Base-by-base conservation (phyloP, 371 early-diverging fungal species). In the Dinochytrium kinnereticum region DNA sequence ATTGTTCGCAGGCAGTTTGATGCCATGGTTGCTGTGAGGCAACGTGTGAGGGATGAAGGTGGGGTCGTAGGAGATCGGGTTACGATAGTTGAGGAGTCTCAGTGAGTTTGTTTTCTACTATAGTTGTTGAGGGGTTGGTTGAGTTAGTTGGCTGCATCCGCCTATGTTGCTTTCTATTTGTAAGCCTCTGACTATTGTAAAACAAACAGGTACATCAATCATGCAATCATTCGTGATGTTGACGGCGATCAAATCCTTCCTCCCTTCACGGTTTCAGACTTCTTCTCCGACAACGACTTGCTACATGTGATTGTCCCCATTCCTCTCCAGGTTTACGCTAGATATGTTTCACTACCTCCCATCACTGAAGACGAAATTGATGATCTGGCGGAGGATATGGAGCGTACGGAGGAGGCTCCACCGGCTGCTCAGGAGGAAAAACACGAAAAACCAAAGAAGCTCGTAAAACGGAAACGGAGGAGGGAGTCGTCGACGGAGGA, bases 211-310 rank as follows among this genome's bases (percentile, higher is more conserved):
- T 61, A 33, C 28, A 33, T 61, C 13, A 26, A 61, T 34, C 10
- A 10, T 24, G 61, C 61, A 5, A 13, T 15, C 37, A 24, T 61
- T 34, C 61, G 61, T 17, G 61, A 61, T 34, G 24, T 61, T 17
- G 61, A 31, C 28, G 61, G 61, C 10, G 57, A 55, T 26, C 36
- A 61, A 26, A 17, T 61, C 61, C 34, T 55, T 37, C 61, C 61
- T 7, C 36, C 37, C 13, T 2, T 13, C 3, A 61, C 61, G 13
- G 19, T 61, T 36, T 30, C 13, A 30, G 61, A 61, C 36, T 28
- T 3, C 30, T 61, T 61, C 26, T 33, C 61, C 34, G 37, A 31
- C 34, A 37, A 37, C 19, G 61, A 28, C 7, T 7, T 61, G 34
- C 34, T 61, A 15, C 61, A 61, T 26, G 7, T 61, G 15, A 34